Percentiles rank a stretch among this genome's conserved stretches.
phyloP scores from a whole-genome alignment of 257 asterid species.

The Solanum bulbocastanum region DNA sequence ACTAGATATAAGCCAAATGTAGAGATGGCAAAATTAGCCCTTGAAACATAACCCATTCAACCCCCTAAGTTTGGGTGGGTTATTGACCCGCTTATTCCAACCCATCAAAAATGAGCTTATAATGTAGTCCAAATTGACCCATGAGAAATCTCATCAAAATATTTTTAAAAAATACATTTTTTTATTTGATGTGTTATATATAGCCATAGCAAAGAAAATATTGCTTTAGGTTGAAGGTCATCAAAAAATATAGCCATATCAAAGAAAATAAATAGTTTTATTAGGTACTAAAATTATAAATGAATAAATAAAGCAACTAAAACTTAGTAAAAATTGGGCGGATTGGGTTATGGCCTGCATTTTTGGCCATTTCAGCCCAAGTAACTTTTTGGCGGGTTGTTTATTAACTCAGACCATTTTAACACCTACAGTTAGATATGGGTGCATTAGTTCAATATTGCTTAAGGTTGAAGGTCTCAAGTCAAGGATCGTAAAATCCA shows the following conservation, averaged over 20 bases:
- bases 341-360: neutral
- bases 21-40: neutral
- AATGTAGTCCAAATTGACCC: neutral
- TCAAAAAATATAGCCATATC: neutral
- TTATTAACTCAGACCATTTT: neutral
- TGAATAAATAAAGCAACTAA: neutral
- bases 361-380: neutral
- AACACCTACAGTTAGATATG: neutral
- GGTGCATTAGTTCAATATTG: neutral
- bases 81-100: neutral
- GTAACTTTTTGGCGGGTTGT: neutral
- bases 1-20: neutral
- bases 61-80: neutral
- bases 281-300: neutral
- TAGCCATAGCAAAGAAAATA: neutral
- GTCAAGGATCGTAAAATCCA: neutral
- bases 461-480: neutral
- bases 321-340: neutral
- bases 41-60: neutral
- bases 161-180: neutral
- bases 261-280: neutral
- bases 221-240: neutral
- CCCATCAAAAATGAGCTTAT: neutral
- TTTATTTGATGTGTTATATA: neutral
- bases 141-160: neutral